These are phyloP conservation scores for Ustilago cynodontis DNA, from an alignment of 1,284 basidiomycete genomes.

Conservation along the genomic window DNA sequence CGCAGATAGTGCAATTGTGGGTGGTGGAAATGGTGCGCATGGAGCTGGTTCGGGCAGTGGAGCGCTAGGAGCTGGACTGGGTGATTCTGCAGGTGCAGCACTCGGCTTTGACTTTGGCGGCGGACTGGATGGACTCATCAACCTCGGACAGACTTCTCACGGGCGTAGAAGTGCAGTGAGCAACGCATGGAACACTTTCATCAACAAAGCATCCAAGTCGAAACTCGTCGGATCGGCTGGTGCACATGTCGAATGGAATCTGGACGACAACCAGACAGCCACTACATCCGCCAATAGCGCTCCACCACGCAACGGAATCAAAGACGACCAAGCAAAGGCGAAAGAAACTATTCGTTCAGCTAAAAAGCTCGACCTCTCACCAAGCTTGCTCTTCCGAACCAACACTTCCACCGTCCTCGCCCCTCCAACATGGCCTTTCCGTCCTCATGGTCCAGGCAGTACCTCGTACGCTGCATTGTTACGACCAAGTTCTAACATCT, in stretches of 20 bases:
- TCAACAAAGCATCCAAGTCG: conserved; percentile 45
- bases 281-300: background rate
- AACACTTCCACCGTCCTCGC: conserved; percentile 35
- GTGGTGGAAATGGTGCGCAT: conserved; percentile 15
- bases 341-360: conserved; percentile 17
- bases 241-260: conserved; percentile 12
- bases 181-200: conserved; percentile 38
- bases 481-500: conserved; percentile 39
- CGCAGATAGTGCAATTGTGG: conserved; percentile 46
- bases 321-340: conserved; percentile 3
- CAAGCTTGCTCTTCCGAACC: conserved; percentile 37
- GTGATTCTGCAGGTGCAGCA: conserved; percentile 28
- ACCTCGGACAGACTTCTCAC: conserved; percentile 35
- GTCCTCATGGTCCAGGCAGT: conserved; percentile 50
- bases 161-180: conserved; percentile 34
- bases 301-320: background rate
- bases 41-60: background rate
- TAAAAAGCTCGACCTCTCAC: conserved; percentile 35
- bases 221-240: conserved; percentile 41
- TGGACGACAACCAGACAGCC: conserved; percentile 10
- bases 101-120: conserved; percentile 43
- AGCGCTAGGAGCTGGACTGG: conserved; percentile 11
- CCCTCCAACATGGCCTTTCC: conserved; percentile 56
- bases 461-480: conserved; percentile 55
- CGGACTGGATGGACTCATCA: conserved; percentile 33